Conservation (phyloP, 805 yeast species). For the Dipodascus albidus region DNA sequence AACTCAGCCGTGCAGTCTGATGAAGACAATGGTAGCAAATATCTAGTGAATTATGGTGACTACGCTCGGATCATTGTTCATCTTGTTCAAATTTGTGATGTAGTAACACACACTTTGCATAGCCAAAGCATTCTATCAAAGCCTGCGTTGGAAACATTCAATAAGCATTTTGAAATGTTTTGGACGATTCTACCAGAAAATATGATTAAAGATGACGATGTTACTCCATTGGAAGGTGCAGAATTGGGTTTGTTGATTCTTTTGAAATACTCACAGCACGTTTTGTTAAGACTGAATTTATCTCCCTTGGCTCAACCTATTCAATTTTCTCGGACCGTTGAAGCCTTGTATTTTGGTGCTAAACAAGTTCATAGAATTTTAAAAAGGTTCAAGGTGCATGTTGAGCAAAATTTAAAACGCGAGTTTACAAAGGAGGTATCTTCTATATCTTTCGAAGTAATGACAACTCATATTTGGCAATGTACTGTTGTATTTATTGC, state of each 20-base stretch:
- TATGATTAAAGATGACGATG: neutral
- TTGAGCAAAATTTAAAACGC: neutral
- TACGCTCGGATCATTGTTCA: constrained; percentile 4
- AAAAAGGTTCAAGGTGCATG: neutral
- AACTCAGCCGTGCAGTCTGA: neutral
- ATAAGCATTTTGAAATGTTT: constrained; percentile 5
- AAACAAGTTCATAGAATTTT: constrained; percentile 1
- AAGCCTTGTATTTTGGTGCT: neutral
- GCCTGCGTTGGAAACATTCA: constrained; percentile 7
- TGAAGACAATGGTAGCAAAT: neutral
- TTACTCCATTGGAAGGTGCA: neutral
- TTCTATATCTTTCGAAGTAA: neutral
- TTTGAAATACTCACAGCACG: constrained; percentile 2
- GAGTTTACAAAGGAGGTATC: neutral
- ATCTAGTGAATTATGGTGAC: neutral
- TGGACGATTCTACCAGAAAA: constrained; percentile 4
- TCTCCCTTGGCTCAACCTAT: constrained; percentile 9
- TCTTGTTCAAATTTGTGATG: constrained; percentile 2
- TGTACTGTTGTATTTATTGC: constrained; percentile 8
- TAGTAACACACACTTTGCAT: constrained; percentile 3
- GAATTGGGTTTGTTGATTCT: constrained; percentile 3
- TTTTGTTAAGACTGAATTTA: constrained; percentile 7
- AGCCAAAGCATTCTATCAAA: neutral
- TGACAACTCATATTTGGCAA: constrained; percentile 7
- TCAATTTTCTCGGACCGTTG: constrained; percentile 7